These are phyloP conservation scores for Xylariaceae sp. DNA, from an alignment of 2,329 filamentous ascomycete species.

Conservation along the genomic window DNA sequence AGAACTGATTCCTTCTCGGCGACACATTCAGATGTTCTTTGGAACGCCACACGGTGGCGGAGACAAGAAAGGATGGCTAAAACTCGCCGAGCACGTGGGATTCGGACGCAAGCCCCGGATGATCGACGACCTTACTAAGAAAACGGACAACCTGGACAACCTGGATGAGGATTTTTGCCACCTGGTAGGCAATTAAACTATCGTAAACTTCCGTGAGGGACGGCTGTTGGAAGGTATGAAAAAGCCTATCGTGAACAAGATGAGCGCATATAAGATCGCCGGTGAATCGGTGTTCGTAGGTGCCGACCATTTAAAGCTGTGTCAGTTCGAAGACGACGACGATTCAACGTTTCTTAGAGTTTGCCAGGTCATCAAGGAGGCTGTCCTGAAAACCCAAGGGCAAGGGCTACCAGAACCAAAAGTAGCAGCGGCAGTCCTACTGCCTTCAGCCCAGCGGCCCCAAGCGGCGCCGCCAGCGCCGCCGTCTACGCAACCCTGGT, in stretches of 20 bases:
- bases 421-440: too few relatives aligned
- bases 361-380: neutral
- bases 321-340: neutral
- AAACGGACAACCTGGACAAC: neutral
- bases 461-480: too few relatives aligned
- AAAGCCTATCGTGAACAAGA: neutral
- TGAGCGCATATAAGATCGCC: neutral
- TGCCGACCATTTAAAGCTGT: neutral
- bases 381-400: neutral
- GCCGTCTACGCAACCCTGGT: too few relatives aligned
- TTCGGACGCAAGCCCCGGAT: neutral
- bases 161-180: neutral
- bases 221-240: neutral
- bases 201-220: neutral
- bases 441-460: too few relatives aligned
- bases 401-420: too few relatives aligned
- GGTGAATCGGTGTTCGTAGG: neutral
- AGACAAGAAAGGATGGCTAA: neutral
- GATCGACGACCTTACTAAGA: neutral
- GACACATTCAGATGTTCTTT: constrained; percentile 13
- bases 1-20: neutral
- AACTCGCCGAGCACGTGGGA: neutral
- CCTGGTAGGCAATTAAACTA: neutral
- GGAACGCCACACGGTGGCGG: too few relatives aligned
- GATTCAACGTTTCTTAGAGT: neutral